Evolutionary conservation across 257 asterid species (phyloP), one percentile per base, ranked within the genome.

Genomic region (Forsythia suspensa): DNA sequence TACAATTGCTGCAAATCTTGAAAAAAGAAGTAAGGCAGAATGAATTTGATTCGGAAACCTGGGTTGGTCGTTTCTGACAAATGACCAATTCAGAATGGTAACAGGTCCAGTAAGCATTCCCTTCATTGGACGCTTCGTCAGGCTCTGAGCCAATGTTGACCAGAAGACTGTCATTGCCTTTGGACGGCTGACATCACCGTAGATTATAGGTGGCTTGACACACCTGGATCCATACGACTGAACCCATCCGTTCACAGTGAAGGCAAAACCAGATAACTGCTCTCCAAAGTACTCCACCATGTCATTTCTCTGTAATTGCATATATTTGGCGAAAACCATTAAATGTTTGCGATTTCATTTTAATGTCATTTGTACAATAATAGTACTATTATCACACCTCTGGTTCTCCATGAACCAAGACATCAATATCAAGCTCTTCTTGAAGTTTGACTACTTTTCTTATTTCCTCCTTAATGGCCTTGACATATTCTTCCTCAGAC

Each of bases 81-180:
- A 93, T 41, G 98, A 91, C 97, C 97, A 93, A 84, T 93, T 93
- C 75, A 91, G 92, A 67, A 93, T 90, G 74, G 98, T 93, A 48
- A 91, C 97, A 21, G 98, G 98, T 84, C 98, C 97, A 0, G 98
- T 93, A 80, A 93, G 98, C 97, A 93, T 93, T 76, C 97, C 98
- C 85, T 93, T 93, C 94, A 93, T 90, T 38, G 97, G 98, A 83
- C 88, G 88, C 86, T 85, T 84, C 40, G 97, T 90, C 97, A 93
- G 89, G 91, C 94, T 86, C 76, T 91, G 98, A 75, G 97, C 97
- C 43, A 81, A 61, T 1, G 88, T 81, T 67, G 97, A 93, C 98
- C 98, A 93, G 84, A 88, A 91, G 84, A 93, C 97, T 0, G 97
- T 93, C 93, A 93, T 93, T 86, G 97, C 74, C 40, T 87, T 90